Conservation (phyloP, 176 grass and related monocot species). For the Luzula sylvatica region DNA sequence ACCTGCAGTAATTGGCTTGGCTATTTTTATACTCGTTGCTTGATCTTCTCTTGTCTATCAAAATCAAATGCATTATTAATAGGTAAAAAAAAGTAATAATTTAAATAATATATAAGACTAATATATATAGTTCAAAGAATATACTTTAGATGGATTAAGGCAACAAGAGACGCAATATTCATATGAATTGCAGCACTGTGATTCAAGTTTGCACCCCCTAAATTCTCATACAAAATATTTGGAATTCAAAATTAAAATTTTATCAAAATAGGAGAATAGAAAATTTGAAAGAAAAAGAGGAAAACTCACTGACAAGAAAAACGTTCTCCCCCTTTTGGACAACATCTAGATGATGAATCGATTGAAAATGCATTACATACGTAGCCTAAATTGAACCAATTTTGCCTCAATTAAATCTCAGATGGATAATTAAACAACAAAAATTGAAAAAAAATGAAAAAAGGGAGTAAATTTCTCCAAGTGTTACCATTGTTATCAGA, state of each 20-base stretch:
- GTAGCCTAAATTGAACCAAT: constrained; percentile 37
- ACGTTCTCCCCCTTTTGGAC: constrained; percentile 37
- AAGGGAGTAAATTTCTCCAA: too few relatives aligned
- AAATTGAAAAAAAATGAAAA: background rate
- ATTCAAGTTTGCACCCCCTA: constrained; percentile 73
- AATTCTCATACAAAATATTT: constrained; percentile 10
- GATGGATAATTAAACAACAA: background rate
- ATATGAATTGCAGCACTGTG: constrained; percentile 76
- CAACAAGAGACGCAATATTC: constrained; percentile 98
- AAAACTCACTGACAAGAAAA: constrained; percentile 93
- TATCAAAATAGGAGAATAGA: background rate
- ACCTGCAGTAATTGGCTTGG: constrained; percentile 78
- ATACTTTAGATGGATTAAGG: constrained; percentile 73
- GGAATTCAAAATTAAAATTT: constrained; percentile 15
- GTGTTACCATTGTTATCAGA: constrained; percentile 79
- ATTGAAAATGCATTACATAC: constrained; percentile 69
- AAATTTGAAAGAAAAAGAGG: constrained; percentile 5
- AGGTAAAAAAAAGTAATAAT: background rate
- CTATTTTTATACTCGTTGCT: constrained; percentile 58
- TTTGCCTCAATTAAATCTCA: background rate
- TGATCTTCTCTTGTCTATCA: constrained; percentile 51
- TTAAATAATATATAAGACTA: constrained; percentile 2
- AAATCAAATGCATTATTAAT: constrained; percentile 14
- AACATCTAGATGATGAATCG: constrained; percentile 57
- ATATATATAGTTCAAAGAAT: constrained; percentile 4